Evolutionary conservation across 495 filamentous ascomycete genomes (phyloP).

Genomic region (Emericellopsis terricola): DNA sequence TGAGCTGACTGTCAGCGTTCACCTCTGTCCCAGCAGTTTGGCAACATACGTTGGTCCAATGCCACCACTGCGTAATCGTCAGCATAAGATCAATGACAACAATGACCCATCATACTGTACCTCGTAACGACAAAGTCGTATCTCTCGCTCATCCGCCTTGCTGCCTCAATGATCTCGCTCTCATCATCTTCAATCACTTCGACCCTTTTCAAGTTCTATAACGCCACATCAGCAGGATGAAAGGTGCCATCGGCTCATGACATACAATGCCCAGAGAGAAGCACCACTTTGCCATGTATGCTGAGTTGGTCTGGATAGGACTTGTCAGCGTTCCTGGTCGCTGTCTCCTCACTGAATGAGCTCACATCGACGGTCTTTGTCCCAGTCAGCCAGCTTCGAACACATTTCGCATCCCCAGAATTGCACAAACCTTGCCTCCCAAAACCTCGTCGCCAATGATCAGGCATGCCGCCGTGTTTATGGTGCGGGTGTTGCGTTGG

Average conservation of each 20-base stretch:
- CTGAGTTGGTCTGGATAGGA: slow-evolving; percentile 59
- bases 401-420: too few species aligned
- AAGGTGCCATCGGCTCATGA: too few species aligned
- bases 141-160: slow-evolving; percentile 61
- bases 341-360: too few species aligned
- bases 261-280: slow-evolving; percentile 60
- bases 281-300: slow-evolving; percentile 83
- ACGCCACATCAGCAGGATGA: background rate
- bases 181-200: slow-evolving; percentile 92
- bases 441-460: slow-evolving; percentile 96
- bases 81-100: background rate
- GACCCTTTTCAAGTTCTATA: slow-evolving; percentile 56
- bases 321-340: too few species aligned
- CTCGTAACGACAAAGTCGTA: slow-evolving; percentile 90
- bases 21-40: too few species aligned
- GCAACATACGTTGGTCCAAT: slow-evolving; percentile 79
- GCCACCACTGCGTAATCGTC: slow-evolving; percentile 42
- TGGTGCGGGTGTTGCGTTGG: slow-evolving; percentile 39
- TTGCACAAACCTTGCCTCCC: slow-evolving; percentile 85
- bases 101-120: slow-evolving; percentile 7
- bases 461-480: slow-evolving; percentile 81
- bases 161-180: slow-evolving; percentile 73
- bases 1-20: slow-evolving; percentile 16
- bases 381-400: too few species aligned
- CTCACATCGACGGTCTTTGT: slow-evolving; percentile 11